phyloP scores from a whole-genome alignment of 805 yeast genomes.

The Kodamaea kaohsiungensis region DNA sequence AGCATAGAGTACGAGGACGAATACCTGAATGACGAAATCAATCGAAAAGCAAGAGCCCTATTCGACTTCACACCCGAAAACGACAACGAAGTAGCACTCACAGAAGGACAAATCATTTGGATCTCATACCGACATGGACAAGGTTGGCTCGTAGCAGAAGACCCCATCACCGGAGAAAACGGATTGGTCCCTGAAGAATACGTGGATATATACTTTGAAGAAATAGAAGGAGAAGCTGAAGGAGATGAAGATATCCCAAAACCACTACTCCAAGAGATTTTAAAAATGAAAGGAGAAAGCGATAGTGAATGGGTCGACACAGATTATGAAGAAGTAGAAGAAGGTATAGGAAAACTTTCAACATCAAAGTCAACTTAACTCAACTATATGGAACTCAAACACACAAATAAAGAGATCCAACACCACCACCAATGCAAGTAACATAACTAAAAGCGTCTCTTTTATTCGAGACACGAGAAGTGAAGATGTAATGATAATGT shows the following conservation, averaged over 20 bases:
- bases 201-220: constrained; percentile 54
- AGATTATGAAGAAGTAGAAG: constrained; percentile 25
- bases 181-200: constrained; percentile 96
- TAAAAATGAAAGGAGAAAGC: constrained; percentile 10
- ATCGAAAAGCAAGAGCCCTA: constrained; percentile 74
- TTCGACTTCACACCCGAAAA: constrained; percentile 92
- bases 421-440: too few species aligned
- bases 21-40: constrained; percentile 34
- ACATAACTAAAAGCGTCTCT: too few species aligned
- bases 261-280: constrained; percentile 2
- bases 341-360: background rate
- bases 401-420: too few species aligned
- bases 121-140: constrained; percentile 93
- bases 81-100: constrained; percentile 80
- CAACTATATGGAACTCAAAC: too few species aligned
- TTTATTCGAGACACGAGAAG: too few species aligned
- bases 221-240: constrained; percentile 22
- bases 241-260: background rate
- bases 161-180: constrained; percentile 71
- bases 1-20: background rate
- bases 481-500: background rate
- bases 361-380: background rate
- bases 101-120: constrained; percentile 81
- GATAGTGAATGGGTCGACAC: constrained; percentile 27
- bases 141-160: constrained; percentile 96